These are phyloP conservation scores for Plasmodium blacklocki DNA, from an alignment of 169 alveolate species.

Conservation along the genomic window DNA sequence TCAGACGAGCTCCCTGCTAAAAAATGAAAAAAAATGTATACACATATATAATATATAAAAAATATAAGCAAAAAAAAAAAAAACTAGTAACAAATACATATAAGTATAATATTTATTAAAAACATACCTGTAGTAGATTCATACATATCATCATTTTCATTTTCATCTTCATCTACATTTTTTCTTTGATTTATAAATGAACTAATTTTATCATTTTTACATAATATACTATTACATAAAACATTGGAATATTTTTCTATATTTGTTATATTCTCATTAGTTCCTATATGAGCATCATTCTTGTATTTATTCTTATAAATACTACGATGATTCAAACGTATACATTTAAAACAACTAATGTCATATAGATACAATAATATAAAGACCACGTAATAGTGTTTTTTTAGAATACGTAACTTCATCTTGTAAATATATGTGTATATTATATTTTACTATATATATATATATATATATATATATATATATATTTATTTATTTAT, in stretches of 20 bases:
- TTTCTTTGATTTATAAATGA: slow-evolving; percentile 32
- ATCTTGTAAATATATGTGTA: slow-evolving; percentile 16
- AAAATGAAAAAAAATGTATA: too few species aligned
- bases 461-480: slow-evolving; percentile 21
- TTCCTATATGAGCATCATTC: not conserved
- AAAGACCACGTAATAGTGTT: slow-evolving; percentile 3
- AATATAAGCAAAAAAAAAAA: not conserved
- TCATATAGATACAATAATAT: slow-evolving; percentile 30
- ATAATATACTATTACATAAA: slow-evolving; percentile 19
- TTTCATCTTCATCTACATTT: slow-evolving; percentile 4
- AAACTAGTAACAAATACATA: not conserved
- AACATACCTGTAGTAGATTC: too few species aligned
- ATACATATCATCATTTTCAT: not conserved
- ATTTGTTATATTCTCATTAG: slow-evolving; percentile 12
- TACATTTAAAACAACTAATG: not conserved
- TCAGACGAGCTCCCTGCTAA: too few species aligned
- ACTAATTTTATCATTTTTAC: slow-evolving; percentile 2
- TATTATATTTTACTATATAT: slow-evolving; percentile 18
- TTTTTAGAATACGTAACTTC: slow-evolving; percentile 46
- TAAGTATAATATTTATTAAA: not conserved
- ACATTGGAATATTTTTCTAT: slow-evolving; percentile 4
- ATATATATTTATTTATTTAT: not conserved
- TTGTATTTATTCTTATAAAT: slow-evolving; percentile 7
- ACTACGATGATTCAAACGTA: slow-evolving; percentile 6
- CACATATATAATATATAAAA: too few species aligned